These are phyloP conservation scores for Collybia mongolica DNA, from an alignment of 768 basidiomycete genomes.

Conservation along the genomic window DNA sequence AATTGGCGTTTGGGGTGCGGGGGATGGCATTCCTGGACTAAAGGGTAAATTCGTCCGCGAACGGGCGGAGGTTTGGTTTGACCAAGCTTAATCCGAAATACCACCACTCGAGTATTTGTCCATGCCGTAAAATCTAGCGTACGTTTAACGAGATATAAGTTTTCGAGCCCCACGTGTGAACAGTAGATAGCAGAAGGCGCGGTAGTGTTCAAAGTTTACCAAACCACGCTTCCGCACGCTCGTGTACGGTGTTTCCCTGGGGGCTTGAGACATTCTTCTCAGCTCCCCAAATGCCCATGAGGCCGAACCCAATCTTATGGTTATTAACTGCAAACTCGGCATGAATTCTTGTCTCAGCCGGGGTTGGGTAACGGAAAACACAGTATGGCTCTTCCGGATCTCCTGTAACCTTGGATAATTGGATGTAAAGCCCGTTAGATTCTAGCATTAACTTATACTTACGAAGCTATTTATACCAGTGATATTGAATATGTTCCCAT, in stretches of 20 bases:
- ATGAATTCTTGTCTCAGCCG: not conserved
- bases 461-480: slow-evolving; percentile 16
- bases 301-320: slow-evolving; percentile 11
- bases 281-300: slow-evolving; percentile 20
- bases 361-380: not conserved
- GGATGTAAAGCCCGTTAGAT: too few species aligned
- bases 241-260: slow-evolving; percentile 12
- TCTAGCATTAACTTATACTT: not conserved
- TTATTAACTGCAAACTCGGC: slow-evolving; percentile 16
- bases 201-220: too few species aligned
- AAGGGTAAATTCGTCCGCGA: too few species aligned
- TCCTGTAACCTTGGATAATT: slow-evolving; percentile 12
- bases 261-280: slow-evolving; percentile 13
- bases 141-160: too few species aligned
- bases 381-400: slow-evolving; percentile 19
- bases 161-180: too few species aligned
- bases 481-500: slow-evolving; percentile 21
- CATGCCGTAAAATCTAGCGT: too few species aligned
- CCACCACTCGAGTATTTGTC: too few species aligned
- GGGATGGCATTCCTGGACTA: too few species aligned
- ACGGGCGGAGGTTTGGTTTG: too few species aligned
- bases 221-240: slow-evolving; percentile 19
- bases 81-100: too few species aligned
- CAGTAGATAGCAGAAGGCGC: too few species aligned
- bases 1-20: not conserved